phyloP scores from a whole-genome alignment of 1,284 basidiomycete species.

The Kalmanozyma brasiliensis region DNA sequence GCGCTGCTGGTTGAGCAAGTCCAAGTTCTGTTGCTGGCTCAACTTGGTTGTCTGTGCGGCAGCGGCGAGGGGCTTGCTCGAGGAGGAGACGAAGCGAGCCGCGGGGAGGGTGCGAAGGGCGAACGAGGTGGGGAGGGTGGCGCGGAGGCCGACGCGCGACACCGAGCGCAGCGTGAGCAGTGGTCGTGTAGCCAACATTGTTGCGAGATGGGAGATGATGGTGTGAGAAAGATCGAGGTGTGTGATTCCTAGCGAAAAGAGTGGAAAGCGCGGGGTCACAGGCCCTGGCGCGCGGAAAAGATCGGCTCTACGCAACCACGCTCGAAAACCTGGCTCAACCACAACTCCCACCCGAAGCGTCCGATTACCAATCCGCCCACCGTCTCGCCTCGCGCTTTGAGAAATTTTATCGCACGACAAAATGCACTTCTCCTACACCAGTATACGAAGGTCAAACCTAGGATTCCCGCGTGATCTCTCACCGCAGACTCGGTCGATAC shows the following conservation, averaged over 20 bases:
- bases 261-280: conserved; percentile 11
- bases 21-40: conserved; percentile 72
- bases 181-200: conserved; percentile 37
- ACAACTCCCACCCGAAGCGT: conserved; percentile 12
- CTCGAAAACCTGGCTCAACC: too few relatives aligned
- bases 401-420: conserved; percentile 26
- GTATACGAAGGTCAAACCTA: too few relatives aligned
- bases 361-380: conserved; percentile 47
- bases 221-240: neutral
- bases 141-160: conserved; percentile 21
- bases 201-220: conserved; percentile 3
- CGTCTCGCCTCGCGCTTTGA: too few relatives aligned
- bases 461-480: too few relatives aligned
- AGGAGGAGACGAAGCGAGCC: conserved; percentile 4
- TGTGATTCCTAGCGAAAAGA: neutral
- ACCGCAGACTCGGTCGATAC: too few relatives aligned
- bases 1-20: conserved; percentile 87
- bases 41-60: conserved; percentile 31
- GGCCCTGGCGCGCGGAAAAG: conserved; percentile 20
- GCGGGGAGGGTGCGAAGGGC: neutral
- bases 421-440: neutral
- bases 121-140: conserved; percentile 5
- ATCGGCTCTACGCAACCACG: conserved; percentile 23
- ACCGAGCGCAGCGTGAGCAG: conserved; percentile 16
- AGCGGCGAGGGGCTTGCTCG: neutral